Conservation (phyloP, 177 flowering plant genomes). For the Tripterygium wilfordii region DNA sequence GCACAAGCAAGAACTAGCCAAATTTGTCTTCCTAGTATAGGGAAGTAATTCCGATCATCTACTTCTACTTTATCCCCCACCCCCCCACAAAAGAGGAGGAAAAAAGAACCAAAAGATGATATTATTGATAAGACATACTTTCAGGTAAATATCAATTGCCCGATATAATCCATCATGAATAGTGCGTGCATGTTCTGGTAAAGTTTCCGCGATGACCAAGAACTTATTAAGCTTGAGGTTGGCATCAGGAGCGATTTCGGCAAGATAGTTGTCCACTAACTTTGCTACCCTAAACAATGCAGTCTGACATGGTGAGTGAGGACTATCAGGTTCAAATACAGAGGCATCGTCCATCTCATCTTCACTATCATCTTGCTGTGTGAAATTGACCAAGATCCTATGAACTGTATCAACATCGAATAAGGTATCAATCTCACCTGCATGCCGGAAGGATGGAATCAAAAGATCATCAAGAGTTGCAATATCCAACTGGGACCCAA, state of each 20-base stretch:
- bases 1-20: too few relatives aligned
- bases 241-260: slow-evolving; percentile 98
- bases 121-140: too few relatives aligned
- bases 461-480: slow-evolving; percentile 90
- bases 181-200: slow-evolving; percentile 81
- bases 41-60: too few relatives aligned
- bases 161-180: slow-evolving; percentile 84
- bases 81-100: too few relatives aligned
- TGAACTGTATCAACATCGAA: slow-evolving; percentile 91
- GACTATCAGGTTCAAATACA: slow-evolving; percentile 73
- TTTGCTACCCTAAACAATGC: slow-evolving; percentile 76
- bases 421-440: slow-evolving; percentile 79
- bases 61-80: too few relatives aligned
- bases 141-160: slow-evolving; percentile 88
- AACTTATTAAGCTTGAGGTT: slow-evolving; percentile 87
- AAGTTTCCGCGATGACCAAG: slow-evolving; percentile 73
- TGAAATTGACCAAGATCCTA: slow-evolving; percentile 77
- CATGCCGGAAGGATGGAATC: slow-evolving; percentile 75
- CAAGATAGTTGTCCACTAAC: slow-evolving; percentile 80
- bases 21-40: too few relatives aligned
- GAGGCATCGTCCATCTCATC: slow-evolving; percentile 72
- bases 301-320: slow-evolving; percentile 68
- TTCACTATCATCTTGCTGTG: slow-evolving; percentile 84
- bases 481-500: slow-evolving; percentile 79
- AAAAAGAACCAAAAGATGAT: too few relatives aligned